phyloP scores from a whole-genome alignment of 202 grass and related monocot genomes.

The Carex arenaria region DNA sequence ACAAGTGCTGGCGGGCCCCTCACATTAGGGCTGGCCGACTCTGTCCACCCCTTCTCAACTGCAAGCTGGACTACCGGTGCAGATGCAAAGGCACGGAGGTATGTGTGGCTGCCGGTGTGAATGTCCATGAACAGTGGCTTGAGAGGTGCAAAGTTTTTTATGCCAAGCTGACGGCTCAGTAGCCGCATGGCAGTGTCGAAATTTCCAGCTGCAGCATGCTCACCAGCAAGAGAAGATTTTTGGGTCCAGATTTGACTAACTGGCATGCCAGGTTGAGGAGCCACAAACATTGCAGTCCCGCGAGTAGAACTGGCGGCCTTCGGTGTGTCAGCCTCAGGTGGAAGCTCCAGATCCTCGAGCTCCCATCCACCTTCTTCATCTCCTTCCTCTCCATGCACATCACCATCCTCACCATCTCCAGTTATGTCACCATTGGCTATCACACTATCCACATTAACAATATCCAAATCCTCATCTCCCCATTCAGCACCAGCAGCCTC shows the following conservation, averaged over 20 bases:
- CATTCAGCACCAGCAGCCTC: constrained; percentile 77
- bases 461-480: constrained; percentile 87
- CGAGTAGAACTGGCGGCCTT: constrained; percentile 43
- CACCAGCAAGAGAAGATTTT: constrained; percentile 93
- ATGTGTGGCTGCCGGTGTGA: constrained; percentile 74
- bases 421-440: constrained; percentile 64
- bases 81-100: constrained; percentile 51
- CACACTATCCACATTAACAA: constrained; percentile 49
- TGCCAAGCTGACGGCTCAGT: constrained; percentile 85
- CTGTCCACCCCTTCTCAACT: constrained; percentile 96
- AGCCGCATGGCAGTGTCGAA: constrained; percentile 91
- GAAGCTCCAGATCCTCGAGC: constrained; percentile 92
- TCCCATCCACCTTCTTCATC: constrained; percentile 88
- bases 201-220: constrained; percentile 87
- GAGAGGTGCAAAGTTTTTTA: constrained; percentile 83
- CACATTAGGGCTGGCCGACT: constrained; percentile 84
- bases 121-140: constrained; percentile 78
- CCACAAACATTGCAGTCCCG: constrained; percentile 47
- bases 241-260: constrained; percentile 95
- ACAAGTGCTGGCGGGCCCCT: constrained; percentile 80
- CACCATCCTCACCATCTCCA: constrained; percentile 52
- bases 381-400: constrained; percentile 57
- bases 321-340: constrained; percentile 70
- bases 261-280: constrained; percentile 81
- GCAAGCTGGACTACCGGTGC: constrained; percentile 61